Percentiles rank a stretch among this genome's conserved stretches.
These are phyloP conservation scores for Cystobasidium sp. DNA, from an alignment of 1,284 basidiomycete species.

Conservation along the genomic window DNA sequence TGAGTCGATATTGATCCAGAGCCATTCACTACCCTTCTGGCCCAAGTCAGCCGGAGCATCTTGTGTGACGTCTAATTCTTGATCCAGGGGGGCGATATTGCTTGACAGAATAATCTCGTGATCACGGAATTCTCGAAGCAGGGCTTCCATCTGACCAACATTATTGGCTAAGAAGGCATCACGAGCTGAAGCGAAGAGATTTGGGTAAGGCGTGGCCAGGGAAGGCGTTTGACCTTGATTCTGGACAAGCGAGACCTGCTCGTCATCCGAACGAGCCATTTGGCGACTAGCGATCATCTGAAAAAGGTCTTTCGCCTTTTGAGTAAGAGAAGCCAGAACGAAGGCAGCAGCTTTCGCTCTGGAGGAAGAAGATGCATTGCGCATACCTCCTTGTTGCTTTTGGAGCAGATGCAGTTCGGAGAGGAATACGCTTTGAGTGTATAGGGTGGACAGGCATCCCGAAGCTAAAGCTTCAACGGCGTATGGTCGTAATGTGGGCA, in stretches of 20 bases:
- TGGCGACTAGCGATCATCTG: conserved; percentile 46
- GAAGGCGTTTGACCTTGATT: background rate
- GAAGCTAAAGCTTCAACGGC: conserved; percentile 64
- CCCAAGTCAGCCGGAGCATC: conserved; percentile 57
- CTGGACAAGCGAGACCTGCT: background rate
- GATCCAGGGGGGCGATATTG: conserved; percentile 53
- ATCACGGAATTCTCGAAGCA: conserved; percentile 85
- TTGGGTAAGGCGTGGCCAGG: conserved; percentile 18
- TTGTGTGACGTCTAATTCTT: conserved; percentile 55
- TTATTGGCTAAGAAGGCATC: conserved; percentile 84
- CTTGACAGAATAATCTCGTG: conserved; percentile 74
- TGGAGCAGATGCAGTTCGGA: conserved; percentile 52
- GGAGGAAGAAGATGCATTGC: conserved; percentile 26
- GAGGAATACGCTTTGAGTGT: conserved; percentile 57
- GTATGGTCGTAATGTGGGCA: conserved; percentile 80
- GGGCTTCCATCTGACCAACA: conserved; percentile 76
- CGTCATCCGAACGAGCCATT: conserved; percentile 3
- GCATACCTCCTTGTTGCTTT: conserved; percentile 3
- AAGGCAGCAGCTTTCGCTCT: conserved; percentile 68
- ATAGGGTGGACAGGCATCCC: conserved; percentile 47
- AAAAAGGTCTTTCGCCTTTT: conserved; percentile 67
- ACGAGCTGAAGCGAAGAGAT: conserved; percentile 60
- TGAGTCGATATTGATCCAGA: conserved; percentile 82
- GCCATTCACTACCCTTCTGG: conserved; percentile 60
- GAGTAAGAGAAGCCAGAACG: conserved; percentile 81